Conservation (phyloP, 768 basidiomycete genomes). For the Pulveroboletus sp. region DNA sequence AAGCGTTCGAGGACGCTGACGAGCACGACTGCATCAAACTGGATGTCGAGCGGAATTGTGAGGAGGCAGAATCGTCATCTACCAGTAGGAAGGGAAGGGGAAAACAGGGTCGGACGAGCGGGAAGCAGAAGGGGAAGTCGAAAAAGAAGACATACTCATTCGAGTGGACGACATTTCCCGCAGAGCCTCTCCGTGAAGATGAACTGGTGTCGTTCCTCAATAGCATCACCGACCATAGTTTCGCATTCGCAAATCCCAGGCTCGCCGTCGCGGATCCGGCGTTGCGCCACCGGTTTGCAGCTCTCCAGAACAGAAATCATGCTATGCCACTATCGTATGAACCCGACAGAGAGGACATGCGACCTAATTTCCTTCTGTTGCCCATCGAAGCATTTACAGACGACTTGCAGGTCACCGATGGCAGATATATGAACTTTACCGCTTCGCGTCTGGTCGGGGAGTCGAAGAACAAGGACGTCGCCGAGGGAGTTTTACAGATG, state of each 20-base stretch:
- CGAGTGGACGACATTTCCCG: not conserved
- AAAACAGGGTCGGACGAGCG: too few relatives aligned
- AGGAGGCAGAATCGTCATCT: too few relatives aligned
- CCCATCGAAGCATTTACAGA: constrained; percentile 6
- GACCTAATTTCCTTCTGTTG: constrained; percentile 13
- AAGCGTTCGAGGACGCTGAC: not conserved
- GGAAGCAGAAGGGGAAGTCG: not conserved
- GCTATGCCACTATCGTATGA: not conserved
- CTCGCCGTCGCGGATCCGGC: not conserved
- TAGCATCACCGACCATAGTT: not conserved
- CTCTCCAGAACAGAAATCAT: not conserved
- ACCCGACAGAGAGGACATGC: constrained; percentile 1
- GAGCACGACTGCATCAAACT: not conserved
- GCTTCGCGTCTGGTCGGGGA: constrained; percentile 1
- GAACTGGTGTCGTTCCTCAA: constrained; percentile 6
- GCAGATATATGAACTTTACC: not conserved
- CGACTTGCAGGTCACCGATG: not conserved
- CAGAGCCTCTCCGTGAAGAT: not conserved
- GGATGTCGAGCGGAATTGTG: not conserved
- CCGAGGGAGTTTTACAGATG: not conserved
- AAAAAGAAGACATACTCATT: not conserved
- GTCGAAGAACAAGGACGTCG: constrained; percentile 1
- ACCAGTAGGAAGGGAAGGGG: not conserved
- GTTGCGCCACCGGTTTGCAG: not conserved
- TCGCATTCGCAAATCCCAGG: not conserved